A percentile compares a stretch with the other conserved stretches of the same genome.
phyloP scores from a whole-genome alignment of 140 eudicot genomes.

The Artemisia princeps region DNA sequence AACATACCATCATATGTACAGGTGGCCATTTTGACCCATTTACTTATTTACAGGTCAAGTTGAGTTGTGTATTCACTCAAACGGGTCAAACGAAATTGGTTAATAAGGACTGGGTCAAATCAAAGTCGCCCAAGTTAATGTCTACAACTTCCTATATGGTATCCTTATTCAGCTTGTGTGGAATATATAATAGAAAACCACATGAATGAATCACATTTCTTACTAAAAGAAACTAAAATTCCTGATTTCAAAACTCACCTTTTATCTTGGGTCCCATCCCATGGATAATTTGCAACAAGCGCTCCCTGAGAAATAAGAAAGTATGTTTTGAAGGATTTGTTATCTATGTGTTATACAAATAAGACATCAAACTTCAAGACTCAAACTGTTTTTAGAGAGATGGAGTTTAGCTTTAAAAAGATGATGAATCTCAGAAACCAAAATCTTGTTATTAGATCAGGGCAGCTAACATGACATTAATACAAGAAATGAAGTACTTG shows the following conservation, averaged over 20 bases:
- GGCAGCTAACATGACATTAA: neutral
- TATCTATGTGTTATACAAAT: neutral
- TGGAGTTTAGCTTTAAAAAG: neutral
- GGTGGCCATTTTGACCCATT: too few relatives aligned
- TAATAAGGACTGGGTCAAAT: neutral
- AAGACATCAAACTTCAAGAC: neutral
- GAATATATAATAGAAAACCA: neutral
- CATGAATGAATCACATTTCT: too few relatives aligned
- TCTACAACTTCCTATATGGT: neutral
- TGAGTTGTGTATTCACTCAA: too few relatives aligned
- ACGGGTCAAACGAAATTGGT: too few relatives aligned
- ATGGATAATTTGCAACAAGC: constrained; percentile 97
- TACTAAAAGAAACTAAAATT: too few relatives aligned
- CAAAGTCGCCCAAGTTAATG: neutral
- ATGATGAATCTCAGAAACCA: neutral
- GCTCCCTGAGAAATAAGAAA: constrained; percentile 63
- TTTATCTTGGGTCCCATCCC: constrained; percentile 86
- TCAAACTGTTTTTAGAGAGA: neutral
- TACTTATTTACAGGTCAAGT: too few relatives aligned
- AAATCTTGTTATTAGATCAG: neutral
- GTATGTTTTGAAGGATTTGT: constrained; percentile 4
- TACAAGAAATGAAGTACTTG: neutral
- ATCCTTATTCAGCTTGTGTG: constrained; percentile 1
- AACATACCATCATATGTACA: neutral
- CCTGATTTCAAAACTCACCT: constrained; percentile 32